Base-by-base conservation (phyloP, 495 filamentous ascomycete genomes). In the Penicillium subrubescens region DNA sequence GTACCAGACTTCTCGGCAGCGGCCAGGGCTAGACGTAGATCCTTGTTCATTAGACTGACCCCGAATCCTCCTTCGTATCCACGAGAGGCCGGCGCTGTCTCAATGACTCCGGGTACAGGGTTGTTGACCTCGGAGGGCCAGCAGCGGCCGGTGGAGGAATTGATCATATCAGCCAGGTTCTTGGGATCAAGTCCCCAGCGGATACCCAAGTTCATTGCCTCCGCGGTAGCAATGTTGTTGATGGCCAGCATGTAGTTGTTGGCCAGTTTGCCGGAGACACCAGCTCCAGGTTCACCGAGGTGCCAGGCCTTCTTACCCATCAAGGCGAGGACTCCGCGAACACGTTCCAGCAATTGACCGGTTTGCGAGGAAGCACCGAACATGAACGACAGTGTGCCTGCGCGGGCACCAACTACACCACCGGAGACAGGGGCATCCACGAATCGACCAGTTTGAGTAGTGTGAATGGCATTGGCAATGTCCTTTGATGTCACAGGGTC, bases 121-220 rank as follows among this genome's bases (percentile, higher is more conserved):
- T 97, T 97, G 73, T 97, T 97, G 51, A 94, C 76, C 73, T 97
- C 94, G 62, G 88, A 92, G 8, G 92, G 91, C 94, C 94, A 97
- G 82, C 92, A 97, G 57, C 84, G 87, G 39, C 94, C 94, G 1
- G 92, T 96, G 53, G 89, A 92, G 21, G 88, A 86, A 72, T 95
- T 97, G 75, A 97, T 90, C 76, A 97, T 82, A 43, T 87, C 84
- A 2, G 90, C 91, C 15, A 97, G 78, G 1, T 87, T 86, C 69
- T 90, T 89, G 12, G 91, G 88, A 59, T 97, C 90, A 11, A 97
- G 83, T 2, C 94, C 94, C 84, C 89, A 92, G 64, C 86, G 87
- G 23, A 94, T 86, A 29, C 92, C 94, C 21, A 97, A 85, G 65
- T 93, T 93, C 93, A 97, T 96, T 0, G 92, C 94, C 76, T 97